These are phyloP conservation scores for Xerocomus tenax DNA, from an alignment of 1,284 basidiomycete species.

Conservation along the genomic window DNA sequence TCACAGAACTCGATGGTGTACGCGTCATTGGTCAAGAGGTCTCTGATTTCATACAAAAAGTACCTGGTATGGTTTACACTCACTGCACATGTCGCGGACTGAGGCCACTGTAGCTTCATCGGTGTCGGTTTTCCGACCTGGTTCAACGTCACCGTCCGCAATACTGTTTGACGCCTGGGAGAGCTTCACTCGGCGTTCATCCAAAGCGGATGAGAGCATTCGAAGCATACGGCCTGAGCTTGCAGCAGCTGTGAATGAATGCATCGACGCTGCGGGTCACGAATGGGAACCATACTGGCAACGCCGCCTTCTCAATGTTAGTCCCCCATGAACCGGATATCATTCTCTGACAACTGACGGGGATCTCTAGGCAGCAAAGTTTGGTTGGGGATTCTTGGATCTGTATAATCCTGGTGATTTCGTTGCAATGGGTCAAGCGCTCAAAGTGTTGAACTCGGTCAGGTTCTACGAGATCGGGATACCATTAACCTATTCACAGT, in stretches of 20 bases:
- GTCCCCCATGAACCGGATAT: conserved; percentile 7
- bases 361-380: conserved; percentile 76
- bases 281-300: conserved; percentile 93
- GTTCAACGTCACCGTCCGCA: conserved; percentile 85
- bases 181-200: conserved; percentile 73
- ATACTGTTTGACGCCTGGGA: conserved; percentile 91
- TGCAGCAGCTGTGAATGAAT: conserved; percentile 81
- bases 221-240: conserved; percentile 82
- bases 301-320: conserved; percentile 71
- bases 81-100: conserved; percentile 4
- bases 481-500: conserved; percentile 89
- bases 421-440: conserved; percentile 80
- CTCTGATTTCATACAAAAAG: conserved; percentile 90
- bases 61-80: conserved; percentile 54
- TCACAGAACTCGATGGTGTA: conserved; percentile 84
- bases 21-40: conserved; percentile 72
- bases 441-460: conserved; percentile 94
- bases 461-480: conserved; percentile 88
- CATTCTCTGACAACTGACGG: conserved; percentile 4
- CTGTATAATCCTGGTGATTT: conserved; percentile 87
- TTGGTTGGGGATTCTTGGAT: conserved; percentile 90
- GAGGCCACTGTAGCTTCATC: conserved; percentile 48
- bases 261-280: conserved; percentile 86
- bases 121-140: conserved; percentile 81
- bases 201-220: conserved; percentile 90